Conservation (phyloP, 1,284 basidiomycete genomes). For the Ceratobasidium theobromae region DNA sequence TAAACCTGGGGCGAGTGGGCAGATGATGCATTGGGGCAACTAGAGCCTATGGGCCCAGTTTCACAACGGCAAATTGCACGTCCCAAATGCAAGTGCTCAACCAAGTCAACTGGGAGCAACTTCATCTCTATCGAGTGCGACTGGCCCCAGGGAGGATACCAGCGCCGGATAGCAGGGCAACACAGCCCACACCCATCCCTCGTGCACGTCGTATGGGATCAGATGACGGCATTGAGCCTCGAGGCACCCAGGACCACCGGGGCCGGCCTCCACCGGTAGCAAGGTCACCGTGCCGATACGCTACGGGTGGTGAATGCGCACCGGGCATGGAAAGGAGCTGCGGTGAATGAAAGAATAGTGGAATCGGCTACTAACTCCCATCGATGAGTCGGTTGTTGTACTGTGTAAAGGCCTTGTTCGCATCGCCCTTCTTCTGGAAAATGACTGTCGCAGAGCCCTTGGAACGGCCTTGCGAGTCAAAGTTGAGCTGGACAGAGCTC, state of each 20-base stretch:
- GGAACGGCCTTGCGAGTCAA: constrained; percentile 81
- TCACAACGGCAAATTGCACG: neutral
- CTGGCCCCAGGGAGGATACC: neutral
- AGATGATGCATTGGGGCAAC: neutral
- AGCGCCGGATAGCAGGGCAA: constrained; percentile 1
- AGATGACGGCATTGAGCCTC: neutral
- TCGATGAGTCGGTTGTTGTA: constrained; percentile 99
- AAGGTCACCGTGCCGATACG: neutral
- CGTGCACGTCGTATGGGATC: neutral
- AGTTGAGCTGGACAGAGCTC: constrained; percentile 80
- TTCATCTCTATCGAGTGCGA: neutral
- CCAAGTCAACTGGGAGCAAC: constrained; percentile 11
- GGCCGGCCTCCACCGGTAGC: neutral
- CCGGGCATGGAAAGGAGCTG: neutral
- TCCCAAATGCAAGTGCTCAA: constrained; percentile 4
- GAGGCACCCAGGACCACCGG: neutral
- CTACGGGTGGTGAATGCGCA: neutral
- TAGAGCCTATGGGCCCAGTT: neutral
- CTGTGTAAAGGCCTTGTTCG: constrained; percentile 85
- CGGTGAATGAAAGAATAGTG: neutral
- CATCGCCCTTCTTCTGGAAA: constrained; percentile 87
- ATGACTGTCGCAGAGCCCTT: constrained; percentile 88
- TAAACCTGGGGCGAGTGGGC: neutral
- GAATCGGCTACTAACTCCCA: constrained; percentile 85
- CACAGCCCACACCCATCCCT: neutral